Base-by-base conservation (phyloP, 2,329 filamentous ascomycete genomes). In the Apiospora pterosperma region DNA sequence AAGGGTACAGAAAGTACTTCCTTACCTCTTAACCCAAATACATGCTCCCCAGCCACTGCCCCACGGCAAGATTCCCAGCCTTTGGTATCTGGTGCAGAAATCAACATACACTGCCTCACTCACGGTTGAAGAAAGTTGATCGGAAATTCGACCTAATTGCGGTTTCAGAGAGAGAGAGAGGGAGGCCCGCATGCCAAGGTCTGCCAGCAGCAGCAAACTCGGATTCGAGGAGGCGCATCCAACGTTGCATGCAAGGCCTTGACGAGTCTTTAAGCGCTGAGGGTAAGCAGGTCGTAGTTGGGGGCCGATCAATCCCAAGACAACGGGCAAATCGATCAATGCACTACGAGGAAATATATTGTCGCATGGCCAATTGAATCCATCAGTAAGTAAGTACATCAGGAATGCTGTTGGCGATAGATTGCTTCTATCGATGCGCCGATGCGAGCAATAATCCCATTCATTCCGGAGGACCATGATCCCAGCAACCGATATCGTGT, bases 71-170 rank as follows among this genome's bases (percentile, higher is more conserved):
- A 31, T 31, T 52, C 31, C 31, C 14, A 7, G 31, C 44, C 25
- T 28, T 25, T 14, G 48, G 48, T 16, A 16, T 55, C 16, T 34
- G 44, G 25, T 52, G 44, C 44, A 52, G 44, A 52, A 28, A 28
- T 28, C 44, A 28, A 31, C 48, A 31, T 55, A 25, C 48, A 34
- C 48, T 55, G 48, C 28, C 16, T 55, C 3, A 12, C 11, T 19
- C n/a, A n/a, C n/a, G 21, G 11, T 55, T 55, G 48, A 31, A 34
- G 48, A 55, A 55, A 34, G 16, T n/a, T 19, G 8, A 34, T 28
- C 48, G 48, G 48, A 55, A 55, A 55, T 55, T 55, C 48, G 28
- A 55, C 48, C 48, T 28, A n/a, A 31, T 55, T 55, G 48, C 48
- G 48, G 28, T 21, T 31, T 55, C 14, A 34, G 10, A 55, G 25